A percentile compares a stretch with the other conserved stretches of the same genome.
Evolutionary conservation across 1,139 yeast genomes (phyloP).

Genomic region (Candida dubliniensis): DNA sequence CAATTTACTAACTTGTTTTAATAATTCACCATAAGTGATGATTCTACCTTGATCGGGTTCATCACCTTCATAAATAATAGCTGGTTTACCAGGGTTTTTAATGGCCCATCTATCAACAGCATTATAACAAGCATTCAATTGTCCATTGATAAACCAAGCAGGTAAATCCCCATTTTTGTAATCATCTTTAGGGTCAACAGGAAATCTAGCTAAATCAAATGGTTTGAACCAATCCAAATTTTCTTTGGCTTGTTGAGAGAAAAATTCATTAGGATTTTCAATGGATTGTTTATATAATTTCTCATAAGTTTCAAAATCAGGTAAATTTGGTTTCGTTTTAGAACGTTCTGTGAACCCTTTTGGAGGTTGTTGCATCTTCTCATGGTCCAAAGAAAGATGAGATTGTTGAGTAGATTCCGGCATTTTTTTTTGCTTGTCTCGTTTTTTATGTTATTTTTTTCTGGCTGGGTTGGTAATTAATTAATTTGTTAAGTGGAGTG

Average conservation of each 20-base stretch:
- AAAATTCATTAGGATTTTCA: conserved; percentile 63
- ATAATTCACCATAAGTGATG: conserved; percentile 69
- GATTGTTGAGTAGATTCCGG: conserved; percentile 19
- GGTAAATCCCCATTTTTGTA: conserved; percentile 67
- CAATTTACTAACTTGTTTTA: conserved; percentile 66
- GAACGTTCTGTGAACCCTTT: conserved; percentile 56
- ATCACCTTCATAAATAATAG: conserved; percentile 81
- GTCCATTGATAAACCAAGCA: conserved; percentile 78
- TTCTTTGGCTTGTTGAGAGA: conserved; percentile 60
- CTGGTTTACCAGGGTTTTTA: conserved; percentile 66
- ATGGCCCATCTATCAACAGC: conserved; percentile 81
- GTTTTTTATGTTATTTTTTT: not conserved
- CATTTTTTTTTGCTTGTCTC: conserved; percentile 16
- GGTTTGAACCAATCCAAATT: conserved; percentile 63
- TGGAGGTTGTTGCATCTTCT: conserved; percentile 50
- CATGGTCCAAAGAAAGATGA: conserved; percentile 45
- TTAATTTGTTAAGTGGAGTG: too few relatives aligned
- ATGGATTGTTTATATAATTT: conserved; percentile 65
- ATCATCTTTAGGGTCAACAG: conserved; percentile 48
- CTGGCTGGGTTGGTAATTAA: too few relatives aligned
- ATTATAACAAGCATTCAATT: conserved; percentile 74
- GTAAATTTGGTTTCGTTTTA: conserved; percentile 47
- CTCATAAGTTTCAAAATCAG: conserved; percentile 56
- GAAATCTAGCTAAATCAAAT: conserved; percentile 59
- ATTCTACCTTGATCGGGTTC: conserved; percentile 65